Percentiles rank a stretch among this genome's conserved stretches.
These are phyloP conservation scores for Talaromyces piceae DNA, from an alignment of 2,329 filamentous ascomycete genomes.

Conservation along the genomic window DNA sequence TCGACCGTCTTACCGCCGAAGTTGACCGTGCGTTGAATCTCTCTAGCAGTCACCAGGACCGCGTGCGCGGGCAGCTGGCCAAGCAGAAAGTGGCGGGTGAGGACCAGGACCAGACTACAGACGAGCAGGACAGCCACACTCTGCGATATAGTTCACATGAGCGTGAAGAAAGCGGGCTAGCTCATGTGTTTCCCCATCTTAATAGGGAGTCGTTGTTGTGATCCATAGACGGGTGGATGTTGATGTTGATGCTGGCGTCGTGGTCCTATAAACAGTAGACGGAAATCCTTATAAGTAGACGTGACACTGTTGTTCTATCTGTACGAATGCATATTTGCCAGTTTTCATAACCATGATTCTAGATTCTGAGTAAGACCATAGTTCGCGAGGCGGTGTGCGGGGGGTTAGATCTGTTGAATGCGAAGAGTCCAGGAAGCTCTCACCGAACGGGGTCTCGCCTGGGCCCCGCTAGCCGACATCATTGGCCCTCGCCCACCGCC, in stretches of 20 bases:
- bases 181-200: slow-evolving; percentile 32
- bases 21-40: slow-evolving; percentile 49
- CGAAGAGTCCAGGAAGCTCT: slow-evolving; percentile 11
- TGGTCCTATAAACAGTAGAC: too few species aligned
- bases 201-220: slow-evolving; percentile 13
- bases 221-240: neutral
- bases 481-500: slow-evolving; percentile 1
- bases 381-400: neutral
- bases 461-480: neutral
- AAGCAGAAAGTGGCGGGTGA: slow-evolving; percentile 4
- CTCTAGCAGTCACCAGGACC: slow-evolving; percentile 40
- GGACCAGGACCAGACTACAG: neutral
- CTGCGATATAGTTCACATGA: slow-evolving; percentile 2
- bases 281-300: too few species aligned
- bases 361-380: neutral
- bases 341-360: neutral
- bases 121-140: slow-evolving; percentile 1
- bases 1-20: slow-evolving; percentile 51
- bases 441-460: slow-evolving; percentile 15
- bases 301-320: too few species aligned
- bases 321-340: too few species aligned
- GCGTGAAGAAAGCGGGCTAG: slow-evolving; percentile 16
- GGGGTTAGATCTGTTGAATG: too few species aligned
- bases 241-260: too few species aligned
- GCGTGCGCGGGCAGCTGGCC: slow-evolving; percentile 27